These are phyloP conservation scores for Glaciozyma antarctica DNA, from an alignment of 768 basidiomycete species.

Conservation along the genomic window DNA sequence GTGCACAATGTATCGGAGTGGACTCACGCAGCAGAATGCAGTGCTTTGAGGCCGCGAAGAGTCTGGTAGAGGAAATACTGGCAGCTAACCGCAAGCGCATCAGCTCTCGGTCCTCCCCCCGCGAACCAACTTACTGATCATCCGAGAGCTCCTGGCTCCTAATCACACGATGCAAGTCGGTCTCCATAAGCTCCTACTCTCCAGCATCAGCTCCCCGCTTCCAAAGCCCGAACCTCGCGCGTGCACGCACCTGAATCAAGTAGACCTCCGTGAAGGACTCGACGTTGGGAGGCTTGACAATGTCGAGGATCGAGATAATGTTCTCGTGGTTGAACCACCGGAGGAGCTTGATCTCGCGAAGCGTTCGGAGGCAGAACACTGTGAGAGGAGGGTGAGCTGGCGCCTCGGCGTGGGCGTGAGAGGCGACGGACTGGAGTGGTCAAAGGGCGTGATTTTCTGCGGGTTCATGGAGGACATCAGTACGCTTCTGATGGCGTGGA, in stretches of 20 bases:
- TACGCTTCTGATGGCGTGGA: not conserved
- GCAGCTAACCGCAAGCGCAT: constrained; percentile 16
- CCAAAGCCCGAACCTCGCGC: not conserved
- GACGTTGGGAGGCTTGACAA: constrained; percentile 67
- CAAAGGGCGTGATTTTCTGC: constrained; percentile 79
- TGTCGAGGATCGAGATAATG: constrained; percentile 85
- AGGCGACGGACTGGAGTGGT: constrained; percentile 56
- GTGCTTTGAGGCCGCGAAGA: constrained; percentile 84
- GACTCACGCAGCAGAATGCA: constrained; percentile 71
- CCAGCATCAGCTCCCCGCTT: not conserved
- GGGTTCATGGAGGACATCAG: not conserved
- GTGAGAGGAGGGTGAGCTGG: not conserved
- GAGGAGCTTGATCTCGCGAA: constrained; percentile 77
- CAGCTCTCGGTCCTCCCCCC: not conserved
- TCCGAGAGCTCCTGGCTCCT: constrained; percentile 89
- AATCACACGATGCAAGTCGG: constrained; percentile 80
- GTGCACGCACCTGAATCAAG: constrained; percentile 41
- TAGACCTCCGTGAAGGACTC: constrained; percentile 84
- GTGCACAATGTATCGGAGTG: not conserved
- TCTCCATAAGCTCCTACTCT: constrained; percentile 37
- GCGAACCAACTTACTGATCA: constrained; percentile 68
- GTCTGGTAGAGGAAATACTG: constrained; percentile 45
- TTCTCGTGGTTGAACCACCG: constrained; percentile 44
- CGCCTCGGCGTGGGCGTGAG: not conserved
- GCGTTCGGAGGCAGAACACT: constrained; percentile 75